phyloP scores from a whole-genome alignment of 2,329 filamentous ascomycete genomes.

The Helicocarpus griseus region DNA sequence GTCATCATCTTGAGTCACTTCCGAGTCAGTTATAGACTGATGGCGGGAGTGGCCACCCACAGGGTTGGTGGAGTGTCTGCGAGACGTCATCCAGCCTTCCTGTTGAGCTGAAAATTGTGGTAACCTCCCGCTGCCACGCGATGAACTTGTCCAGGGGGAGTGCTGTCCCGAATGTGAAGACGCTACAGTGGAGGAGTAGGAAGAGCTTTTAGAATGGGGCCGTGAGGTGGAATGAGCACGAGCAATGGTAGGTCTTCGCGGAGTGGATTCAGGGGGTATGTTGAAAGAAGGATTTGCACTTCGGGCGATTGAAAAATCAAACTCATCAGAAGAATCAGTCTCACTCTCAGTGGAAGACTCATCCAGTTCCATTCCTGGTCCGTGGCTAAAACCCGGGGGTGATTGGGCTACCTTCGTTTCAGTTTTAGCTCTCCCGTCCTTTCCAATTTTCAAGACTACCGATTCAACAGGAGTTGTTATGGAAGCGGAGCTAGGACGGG shows the following conservation, averaged over 20 bases:
- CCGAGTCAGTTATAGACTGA: constrained; percentile 15
- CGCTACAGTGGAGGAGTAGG: constrained; percentile 31
- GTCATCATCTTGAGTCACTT: constrained; percentile 16
- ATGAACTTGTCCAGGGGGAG: constrained; percentile 33
- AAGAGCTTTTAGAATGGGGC: constrained; percentile 35
- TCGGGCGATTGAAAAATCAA: constrained; percentile 26
- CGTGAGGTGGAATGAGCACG: constrained; percentile 28
- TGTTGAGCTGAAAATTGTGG: constrained; percentile 16
- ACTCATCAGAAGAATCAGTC: constrained; percentile 29
- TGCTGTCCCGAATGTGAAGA: constrained; percentile 32
- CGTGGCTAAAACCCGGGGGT: constrained; percentile 14
- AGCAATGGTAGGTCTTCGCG: constrained; percentile 20
- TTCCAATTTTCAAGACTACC: constrained; percentile 38
- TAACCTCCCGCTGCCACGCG: constrained; percentile 18
- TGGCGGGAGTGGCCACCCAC: constrained; percentile 16
- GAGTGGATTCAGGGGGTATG: constrained; percentile 22
- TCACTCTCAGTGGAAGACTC: constrained; percentile 36
- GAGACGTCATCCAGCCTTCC: constrained; percentile 25
- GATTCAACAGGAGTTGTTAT: constrained; percentile 30
- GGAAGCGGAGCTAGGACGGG: constrained; percentile 24
- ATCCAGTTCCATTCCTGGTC: constrained; percentile 33
- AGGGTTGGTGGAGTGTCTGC: constrained; percentile 20
- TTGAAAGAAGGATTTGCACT: constrained; percentile 32
- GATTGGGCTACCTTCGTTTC: constrained; percentile 30
- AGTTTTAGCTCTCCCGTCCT: constrained; percentile 39